Conservation (phyloP, 1,284 basidiomycete genomes). For the Tilletia setariae region DNA sequence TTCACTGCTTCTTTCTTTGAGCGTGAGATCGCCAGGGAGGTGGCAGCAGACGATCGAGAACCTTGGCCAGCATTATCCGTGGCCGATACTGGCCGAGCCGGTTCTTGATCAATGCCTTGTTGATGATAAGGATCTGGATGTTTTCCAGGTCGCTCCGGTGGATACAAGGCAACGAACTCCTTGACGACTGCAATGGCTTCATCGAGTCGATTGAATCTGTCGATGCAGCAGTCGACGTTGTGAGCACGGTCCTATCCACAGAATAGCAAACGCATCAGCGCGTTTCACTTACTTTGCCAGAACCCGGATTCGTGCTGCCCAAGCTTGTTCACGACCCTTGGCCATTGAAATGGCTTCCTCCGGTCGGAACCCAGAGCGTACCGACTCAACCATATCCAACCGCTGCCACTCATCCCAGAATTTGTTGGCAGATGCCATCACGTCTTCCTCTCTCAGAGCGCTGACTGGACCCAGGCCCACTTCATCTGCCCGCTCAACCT, state of each 20-base stretch:
- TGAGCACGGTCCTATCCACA: not conserved
- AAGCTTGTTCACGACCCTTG: conserved; percentile 1
- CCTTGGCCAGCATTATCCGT: no score
- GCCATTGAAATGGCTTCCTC: conserved; percentile 18
- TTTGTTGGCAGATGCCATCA: conserved; percentile 15
- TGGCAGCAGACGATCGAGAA: no score
- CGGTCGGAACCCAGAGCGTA: not conserved
- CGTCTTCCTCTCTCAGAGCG: not conserved
- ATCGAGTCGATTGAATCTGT: conserved; percentile 18
- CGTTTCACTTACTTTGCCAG: not conserved
- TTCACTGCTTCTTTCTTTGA: no score
- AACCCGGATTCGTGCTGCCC: conserved; percentile 5
- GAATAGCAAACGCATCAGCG: not conserved
- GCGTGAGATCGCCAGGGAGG: no score
- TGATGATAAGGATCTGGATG: not conserved
- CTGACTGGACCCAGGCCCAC: no score
- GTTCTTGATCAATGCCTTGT: no score
- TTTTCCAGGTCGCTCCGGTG: conserved; percentile 16
- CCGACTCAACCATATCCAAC: not conserved
- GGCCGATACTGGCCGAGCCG: no score
- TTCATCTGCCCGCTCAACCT: not conserved
- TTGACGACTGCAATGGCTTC: conserved; percentile 13
- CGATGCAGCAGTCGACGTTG: not conserved
- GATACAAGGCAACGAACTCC: conserved; percentile 21
- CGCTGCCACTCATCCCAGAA: conserved; percentile 30